Conservation (phyloP, 441 rosid genomes). For the Oxalis stricta region DNA sequence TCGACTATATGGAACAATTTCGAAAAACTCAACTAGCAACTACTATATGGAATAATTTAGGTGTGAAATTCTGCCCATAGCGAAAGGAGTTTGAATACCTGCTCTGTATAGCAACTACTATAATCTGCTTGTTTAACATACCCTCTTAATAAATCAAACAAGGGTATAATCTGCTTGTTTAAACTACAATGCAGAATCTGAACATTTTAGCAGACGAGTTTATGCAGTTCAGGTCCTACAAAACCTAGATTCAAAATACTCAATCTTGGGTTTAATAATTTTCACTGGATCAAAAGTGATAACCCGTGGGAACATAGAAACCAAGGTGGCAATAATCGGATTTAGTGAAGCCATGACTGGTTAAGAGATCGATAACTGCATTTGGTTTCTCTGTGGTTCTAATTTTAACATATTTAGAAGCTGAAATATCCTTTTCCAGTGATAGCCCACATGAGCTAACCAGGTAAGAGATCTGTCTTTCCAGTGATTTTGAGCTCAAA, state of each 20-base stretch:
- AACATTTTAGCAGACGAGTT: background rate
- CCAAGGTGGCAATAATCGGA: constrained; percentile 1
- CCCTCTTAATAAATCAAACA: constrained; percentile 6
- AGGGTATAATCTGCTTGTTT: constrained; percentile 6
- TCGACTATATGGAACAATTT: no score
- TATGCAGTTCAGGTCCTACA: constrained; percentile 1
- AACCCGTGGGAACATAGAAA: constrained; percentile 1
- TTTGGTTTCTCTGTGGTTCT: background rate
- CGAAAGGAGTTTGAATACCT: constrained; percentile 29
- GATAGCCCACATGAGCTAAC: constrained; percentile 12
- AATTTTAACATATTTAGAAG: constrained; percentile 3
- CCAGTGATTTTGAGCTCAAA: background rate
- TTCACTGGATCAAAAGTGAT: background rate
- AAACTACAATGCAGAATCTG: background rate
- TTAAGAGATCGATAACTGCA: constrained; percentile 5
- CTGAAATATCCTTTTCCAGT: constrained; percentile 4
- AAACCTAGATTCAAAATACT: constrained; percentile 9
- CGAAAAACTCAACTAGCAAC: no score
- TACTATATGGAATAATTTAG: background rate
- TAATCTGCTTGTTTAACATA: constrained; percentile 2
- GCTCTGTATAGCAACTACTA: constrained; percentile 41
- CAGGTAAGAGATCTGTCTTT: constrained; percentile 5
- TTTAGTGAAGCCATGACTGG: constrained; percentile 3
- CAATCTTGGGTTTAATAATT: constrained; percentile 11
- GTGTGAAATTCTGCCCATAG: background rate